Evolutionary conservation across 805 yeast species (phyloP), one percentile per base, ranked within the genome.

Genomic region (Candida mattraensis): DNA sequence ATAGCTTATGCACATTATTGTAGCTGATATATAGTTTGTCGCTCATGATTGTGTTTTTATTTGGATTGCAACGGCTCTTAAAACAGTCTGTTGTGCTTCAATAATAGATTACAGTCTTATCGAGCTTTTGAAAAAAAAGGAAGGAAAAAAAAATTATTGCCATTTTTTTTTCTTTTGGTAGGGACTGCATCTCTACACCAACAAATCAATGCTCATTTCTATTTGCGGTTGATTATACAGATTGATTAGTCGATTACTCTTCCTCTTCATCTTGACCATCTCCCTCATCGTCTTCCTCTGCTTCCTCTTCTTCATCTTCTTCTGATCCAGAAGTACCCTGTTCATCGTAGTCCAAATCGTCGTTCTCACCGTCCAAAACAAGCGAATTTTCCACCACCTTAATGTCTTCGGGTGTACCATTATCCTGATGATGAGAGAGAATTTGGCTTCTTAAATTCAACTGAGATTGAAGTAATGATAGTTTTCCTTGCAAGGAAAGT

Each of bases 401-500:
- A 25, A 52, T 56, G 15, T 36, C 46, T 14, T 43, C 45, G 48
- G 30, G 42, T 10, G 33, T 19, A 8, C 39, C 47, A 5, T 36
- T 29, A 22, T 33, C 40, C 14, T 58, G 58, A 13, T 58, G 63
- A n/a, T n/a, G n/a, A 34, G 61, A 54, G 30, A 65, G 56, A 51
- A 73, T 63, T 28, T 74, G 80, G 24, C 62, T 59, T 53, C 97
- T 78, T 46, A 91, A 64, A 39, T 75, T 72, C 8, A 87, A 70
- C 62, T 91, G 98, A 3, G 87, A 74, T 45, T 74, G 74, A 27
- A 91, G 69, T 58, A 91, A 70, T 51, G 82, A 84, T 30, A 91
- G 66, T 45, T 93, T 76, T 30, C 99, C 99, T 58, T 89, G 94
- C 19, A 91, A 70, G 2, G 93, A 79, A 17, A 89, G 63, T 33